Percentiles rank a stretch among this genome's conserved stretches.
Conservation (phyloP, 1,284 basidiomycete species). For the Boletus mariae region DNA sequence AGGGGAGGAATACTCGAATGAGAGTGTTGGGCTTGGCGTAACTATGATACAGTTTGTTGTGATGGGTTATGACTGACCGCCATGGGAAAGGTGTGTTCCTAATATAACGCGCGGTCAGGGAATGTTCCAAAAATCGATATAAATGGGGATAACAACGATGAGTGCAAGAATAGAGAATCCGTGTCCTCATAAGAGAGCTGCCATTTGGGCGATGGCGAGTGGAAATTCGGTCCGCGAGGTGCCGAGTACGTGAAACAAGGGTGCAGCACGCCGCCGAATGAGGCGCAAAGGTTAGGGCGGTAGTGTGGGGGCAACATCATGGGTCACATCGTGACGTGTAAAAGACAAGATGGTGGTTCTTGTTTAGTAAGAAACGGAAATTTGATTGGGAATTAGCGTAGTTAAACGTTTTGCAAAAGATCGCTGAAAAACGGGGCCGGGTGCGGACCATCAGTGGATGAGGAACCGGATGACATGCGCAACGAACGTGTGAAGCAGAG, state of each 20-base stretch:
- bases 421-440: constrained; percentile 24
- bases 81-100: constrained; percentile 27
- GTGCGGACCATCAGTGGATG: background rate
- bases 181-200: constrained; percentile 15
- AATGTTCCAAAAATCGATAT: constrained; percentile 11
- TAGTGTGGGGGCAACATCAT: constrained; percentile 4
- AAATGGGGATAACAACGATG: constrained; percentile 20
- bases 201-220: constrained; percentile 1
- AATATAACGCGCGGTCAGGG: constrained; percentile 14
- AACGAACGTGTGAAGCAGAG: background rate
- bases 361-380: constrained; percentile 24
- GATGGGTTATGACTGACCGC: constrained; percentile 9
- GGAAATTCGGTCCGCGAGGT: constrained; percentile 23
- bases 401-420: constrained; percentile 34
- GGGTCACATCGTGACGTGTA: constrained; percentile 24
- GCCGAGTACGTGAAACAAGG: constrained; percentile 30
- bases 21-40: constrained; percentile 12
- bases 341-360: background rate
- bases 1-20: too few relatives aligned
- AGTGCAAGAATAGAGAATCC: constrained; percentile 14
- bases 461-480: constrained; percentile 1
- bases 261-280: background rate
- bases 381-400: constrained; percentile 33
- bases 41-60: constrained; percentile 22
- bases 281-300: constrained; percentile 6